Evolutionary conservation across 2,329 filamentous ascomycete species (phyloP).

Genomic region (Penicillium sp.): DNA sequence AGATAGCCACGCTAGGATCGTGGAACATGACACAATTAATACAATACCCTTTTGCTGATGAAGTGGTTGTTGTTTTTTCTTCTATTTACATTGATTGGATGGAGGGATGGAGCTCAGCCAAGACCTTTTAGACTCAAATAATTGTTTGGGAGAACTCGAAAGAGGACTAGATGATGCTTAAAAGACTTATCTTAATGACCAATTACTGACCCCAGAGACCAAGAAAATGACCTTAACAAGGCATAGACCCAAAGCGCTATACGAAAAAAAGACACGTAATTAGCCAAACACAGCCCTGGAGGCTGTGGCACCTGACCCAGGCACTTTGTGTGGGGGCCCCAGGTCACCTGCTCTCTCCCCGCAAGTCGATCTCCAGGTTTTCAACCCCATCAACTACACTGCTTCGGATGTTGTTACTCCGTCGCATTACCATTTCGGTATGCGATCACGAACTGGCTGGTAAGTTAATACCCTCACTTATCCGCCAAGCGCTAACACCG

Average conservation of each 20-base stretch:
- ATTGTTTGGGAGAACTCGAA: too few species aligned
- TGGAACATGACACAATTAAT: constrained; percentile 10
- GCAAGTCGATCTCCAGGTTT: constrained; percentile 27
- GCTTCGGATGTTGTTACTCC: constrained; percentile 26
- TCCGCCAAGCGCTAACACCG: neutral
- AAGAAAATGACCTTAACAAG: too few species aligned
- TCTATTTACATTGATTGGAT: too few species aligned
- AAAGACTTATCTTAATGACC: too few species aligned
- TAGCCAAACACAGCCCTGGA: neutral
- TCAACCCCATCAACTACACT: constrained; percentile 4
- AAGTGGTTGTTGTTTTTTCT: too few species aligned
- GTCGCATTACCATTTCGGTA: constrained; percentile 31
- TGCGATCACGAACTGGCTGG: constrained; percentile 49
- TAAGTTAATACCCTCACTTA: constrained; percentile 24
- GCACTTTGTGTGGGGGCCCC: constrained; percentile 16
- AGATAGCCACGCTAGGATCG: constrained; percentile 21
- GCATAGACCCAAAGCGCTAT: neutral
- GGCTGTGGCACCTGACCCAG: neutral
- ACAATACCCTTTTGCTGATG: constrained; percentile 13
- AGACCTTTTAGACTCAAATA: too few species aligned
- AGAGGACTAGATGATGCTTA: too few species aligned
- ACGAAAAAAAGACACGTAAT: neutral
- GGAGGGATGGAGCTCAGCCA: too few species aligned
- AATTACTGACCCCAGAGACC: too few species aligned
- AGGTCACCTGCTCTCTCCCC: constrained; percentile 22